Conservation (phyloP, 1,139 yeast species). For the Geotrichum reessii region DNA sequence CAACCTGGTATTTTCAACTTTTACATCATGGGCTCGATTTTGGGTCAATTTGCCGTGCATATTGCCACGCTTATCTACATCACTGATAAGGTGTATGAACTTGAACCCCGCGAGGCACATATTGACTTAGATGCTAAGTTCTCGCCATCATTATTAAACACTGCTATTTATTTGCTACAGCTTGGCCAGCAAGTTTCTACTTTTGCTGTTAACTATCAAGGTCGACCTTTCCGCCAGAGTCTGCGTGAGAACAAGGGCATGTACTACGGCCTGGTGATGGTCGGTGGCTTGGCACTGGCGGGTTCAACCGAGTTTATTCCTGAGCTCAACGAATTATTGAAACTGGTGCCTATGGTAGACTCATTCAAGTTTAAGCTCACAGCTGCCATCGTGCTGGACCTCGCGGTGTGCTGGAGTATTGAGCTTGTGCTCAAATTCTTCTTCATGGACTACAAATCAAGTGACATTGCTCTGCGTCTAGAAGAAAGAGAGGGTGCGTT, state of each 20-base stretch:
- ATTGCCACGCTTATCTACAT: constrained; percentile 75
- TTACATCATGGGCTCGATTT: constrained; percentile 94
- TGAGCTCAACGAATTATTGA: constrained; percentile 85
- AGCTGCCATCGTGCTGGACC: constrained; percentile 64
- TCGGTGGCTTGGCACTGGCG: constrained; percentile 77
- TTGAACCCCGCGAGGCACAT: constrained; percentile 88
- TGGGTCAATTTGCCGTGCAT: constrained; percentile 95
- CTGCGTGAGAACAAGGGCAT: constrained; percentile 88
- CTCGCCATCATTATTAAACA: constrained; percentile 82
- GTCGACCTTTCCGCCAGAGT: constrained; percentile 92
- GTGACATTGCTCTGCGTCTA: constrained; percentile 66
- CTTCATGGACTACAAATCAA: constrained; percentile 87
- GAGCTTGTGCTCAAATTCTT: constrained; percentile 73
- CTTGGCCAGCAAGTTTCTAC: constrained; percentile 96
- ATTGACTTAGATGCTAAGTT: constrained; percentile 87
- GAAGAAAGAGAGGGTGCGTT: constrained; percentile 31
- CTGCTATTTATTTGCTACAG: constrained; percentile 92
- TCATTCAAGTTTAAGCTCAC: constrained; percentile 78
- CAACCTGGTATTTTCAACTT: constrained; percentile 94
- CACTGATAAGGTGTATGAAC: constrained; percentile 70
- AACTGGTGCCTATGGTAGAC: constrained; percentile 78
- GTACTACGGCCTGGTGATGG: constrained; percentile 93
- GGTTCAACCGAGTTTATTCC: constrained; percentile 95
- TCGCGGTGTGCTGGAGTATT: constrained; percentile 70
- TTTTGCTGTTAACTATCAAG: constrained; percentile 96